Base-by-base conservation (phyloP, 1,284 basidiomycete genomes). In the Microbotryum silenes-acaulis region DNA sequence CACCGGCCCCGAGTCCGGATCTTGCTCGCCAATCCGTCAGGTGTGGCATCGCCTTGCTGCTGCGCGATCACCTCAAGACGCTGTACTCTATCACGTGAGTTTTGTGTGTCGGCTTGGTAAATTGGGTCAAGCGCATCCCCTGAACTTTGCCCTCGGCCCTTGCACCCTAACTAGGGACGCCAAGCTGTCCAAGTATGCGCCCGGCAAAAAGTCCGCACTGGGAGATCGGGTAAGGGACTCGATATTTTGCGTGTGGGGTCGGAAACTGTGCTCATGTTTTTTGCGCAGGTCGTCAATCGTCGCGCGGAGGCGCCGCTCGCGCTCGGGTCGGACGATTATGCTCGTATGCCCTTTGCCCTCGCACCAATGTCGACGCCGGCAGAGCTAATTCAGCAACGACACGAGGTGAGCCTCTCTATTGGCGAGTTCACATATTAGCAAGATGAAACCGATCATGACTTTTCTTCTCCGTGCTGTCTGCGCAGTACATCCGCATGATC, bases 61-160 rank as follows among this genome's bases (percentile, higher is more conserved):
- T 94, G 47, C 92, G 92, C 72, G 81, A 86, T 18, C 82, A 93
- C 74, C 78, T 97, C 57, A 89, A 96, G 73, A 75, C 76, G 1
- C 69, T 89, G 27, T 97, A 94, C 74, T 83, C 85, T 3, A 74
- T 96, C 50, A 87, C 88, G 67, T 2, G 90, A 93, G 78, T 89
- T 91, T 18, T 9, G 46, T 16, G 75, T 21, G 7, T 20, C 29
- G 27, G 14, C 27, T 20, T 25, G 8, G 0, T 7, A 23, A 6
- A 3, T 12, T 18, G 86, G 4, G 91, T 90, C 1, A 91, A 96
- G 74, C 87, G 84, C 72, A 81, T 87, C n/a, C 72, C 60, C 27
- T 54, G 3, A 5, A 4, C 44, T 48, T 27, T 6, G 27, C 27
- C 27, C 42, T 46, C 21, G 23, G 2, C n/a, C 18, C 7, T 25